phyloP scores from a whole-genome alignment of 1,139 yeast genomes.

The Dujonia santamariae region DNA sequence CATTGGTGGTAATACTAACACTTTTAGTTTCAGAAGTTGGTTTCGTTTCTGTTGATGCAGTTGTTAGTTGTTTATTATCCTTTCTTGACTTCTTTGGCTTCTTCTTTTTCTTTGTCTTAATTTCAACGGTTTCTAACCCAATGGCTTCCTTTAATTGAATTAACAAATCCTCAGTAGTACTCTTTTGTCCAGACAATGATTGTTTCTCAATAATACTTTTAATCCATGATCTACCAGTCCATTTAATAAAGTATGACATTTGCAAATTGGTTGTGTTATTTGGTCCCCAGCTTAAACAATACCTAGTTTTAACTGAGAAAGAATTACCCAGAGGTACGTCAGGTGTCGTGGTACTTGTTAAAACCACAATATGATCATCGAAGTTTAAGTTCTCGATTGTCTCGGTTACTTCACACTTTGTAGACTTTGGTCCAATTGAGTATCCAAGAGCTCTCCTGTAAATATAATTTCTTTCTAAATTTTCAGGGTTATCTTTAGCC shows the following conservation, averaged over 20 bases:
- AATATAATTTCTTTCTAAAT: constrained; percentile 32
- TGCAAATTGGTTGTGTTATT: constrained; percentile 37
- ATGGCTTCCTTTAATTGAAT: constrained; percentile 28
- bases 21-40: not conserved
- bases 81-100: constrained; percentile 3
- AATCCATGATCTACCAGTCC: constrained; percentile 60
- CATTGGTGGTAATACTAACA: not conserved
- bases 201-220: constrained; percentile 52
- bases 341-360: constrained; percentile 46
- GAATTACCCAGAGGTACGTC: constrained; percentile 61
- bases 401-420: constrained; percentile 50
- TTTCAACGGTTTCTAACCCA: constrained; percentile 15
- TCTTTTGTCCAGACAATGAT: constrained; percentile 46
- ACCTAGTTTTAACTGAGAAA: constrained; percentile 50
- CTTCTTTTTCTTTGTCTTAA: constrained; percentile 2
- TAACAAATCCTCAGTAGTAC: constrained; percentile 33
- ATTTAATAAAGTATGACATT: constrained; percentile 44
- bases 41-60: not conserved
- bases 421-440: constrained; percentile 57
- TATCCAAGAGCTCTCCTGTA: constrained; percentile 50
- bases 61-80: constrained; percentile 1
- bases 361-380: constrained; percentile 32
- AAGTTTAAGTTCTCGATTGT: constrained; percentile 39
- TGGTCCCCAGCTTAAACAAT: constrained; percentile 46
- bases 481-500: constrained; percentile 28